phyloP scores from a whole-genome alignment of 108 stramenopile species.

The Pseudonitzschia pungens region DNA sequence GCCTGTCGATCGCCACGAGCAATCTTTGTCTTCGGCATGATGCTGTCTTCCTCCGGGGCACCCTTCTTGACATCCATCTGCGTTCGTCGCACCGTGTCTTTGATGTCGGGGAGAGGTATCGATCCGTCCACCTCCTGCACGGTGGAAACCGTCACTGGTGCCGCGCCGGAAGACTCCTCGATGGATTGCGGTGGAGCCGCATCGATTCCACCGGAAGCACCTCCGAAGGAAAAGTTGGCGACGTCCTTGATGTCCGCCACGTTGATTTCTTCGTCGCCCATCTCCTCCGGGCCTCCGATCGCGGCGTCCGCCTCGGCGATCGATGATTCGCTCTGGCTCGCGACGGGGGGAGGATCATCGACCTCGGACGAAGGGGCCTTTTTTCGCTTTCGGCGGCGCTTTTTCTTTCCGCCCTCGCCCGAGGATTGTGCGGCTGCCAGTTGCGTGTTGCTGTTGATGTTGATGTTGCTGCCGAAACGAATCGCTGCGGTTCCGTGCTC shows the following conservation, averaged over 20 bases:
- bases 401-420: slow-evolving; percentile 22
- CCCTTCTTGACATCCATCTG: slow-evolving; percentile 40
- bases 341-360: not conserved
- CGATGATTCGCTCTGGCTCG: not conserved
- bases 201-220: not conserved
- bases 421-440: not conserved
- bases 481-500: not conserved
- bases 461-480: not conserved
- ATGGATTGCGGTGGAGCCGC: not conserved
- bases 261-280: slow-evolving; percentile 17
- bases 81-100: slow-evolving; percentile 40
- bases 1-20: slow-evolving; percentile 65
- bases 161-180: not conserved
- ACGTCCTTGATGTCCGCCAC: slow-evolving; percentile 26
- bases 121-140: slow-evolving; percentile 14
- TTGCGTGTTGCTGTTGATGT: not conserved
- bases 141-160: not conserved
- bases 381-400: slow-evolving; percentile 26
- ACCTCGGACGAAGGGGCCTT: not conserved
- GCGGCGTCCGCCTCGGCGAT: not conserved
- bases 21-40: slow-evolving; percentile 50
- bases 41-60: slow-evolving; percentile 34
- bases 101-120: slow-evolving; percentile 45
- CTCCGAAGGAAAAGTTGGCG: slow-evolving; percentile 38
- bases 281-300: not conserved